Percentiles rank a stretch among this genome's conserved stretches.
Evolutionary conservation across 164 flowering plant species (phyloP).

Genomic region (Platanus orientalis): DNA sequence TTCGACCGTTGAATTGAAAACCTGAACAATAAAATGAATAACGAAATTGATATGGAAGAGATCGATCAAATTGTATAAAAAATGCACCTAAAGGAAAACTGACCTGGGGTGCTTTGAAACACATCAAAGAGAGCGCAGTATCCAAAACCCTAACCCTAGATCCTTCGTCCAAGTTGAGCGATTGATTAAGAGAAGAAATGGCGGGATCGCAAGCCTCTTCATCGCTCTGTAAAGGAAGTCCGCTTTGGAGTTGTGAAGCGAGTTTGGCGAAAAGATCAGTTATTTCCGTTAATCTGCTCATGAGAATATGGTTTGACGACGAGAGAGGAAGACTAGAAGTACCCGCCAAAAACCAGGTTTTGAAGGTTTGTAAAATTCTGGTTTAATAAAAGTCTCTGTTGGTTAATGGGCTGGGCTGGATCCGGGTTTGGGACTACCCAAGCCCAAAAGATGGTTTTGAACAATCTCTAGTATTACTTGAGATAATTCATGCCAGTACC

Average conservation of each 20-base stretch:
- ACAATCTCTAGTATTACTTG: no score
- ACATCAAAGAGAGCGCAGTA: constrained; percentile 63
- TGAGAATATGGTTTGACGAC: not conserved
- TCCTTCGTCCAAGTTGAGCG: constrained; percentile 38
- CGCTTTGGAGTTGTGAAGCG: constrained; percentile 36
- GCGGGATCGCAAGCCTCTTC: constrained; percentile 25
- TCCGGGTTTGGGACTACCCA: no score
- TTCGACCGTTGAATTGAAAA: constrained; percentile 34
- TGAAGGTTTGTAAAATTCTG: not conserved
- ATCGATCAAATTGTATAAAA: not conserved
- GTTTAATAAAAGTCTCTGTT: no score
- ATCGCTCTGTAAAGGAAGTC: constrained; percentile 1
- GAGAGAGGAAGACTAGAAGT: no score
- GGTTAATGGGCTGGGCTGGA: no score
- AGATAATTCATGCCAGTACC: no score
- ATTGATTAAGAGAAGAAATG: constrained; percentile 40
- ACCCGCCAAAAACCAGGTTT: not conserved
- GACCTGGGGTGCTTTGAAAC: constrained; percentile 64
- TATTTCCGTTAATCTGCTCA: constrained; percentile 31
- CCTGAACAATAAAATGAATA: constrained; percentile 26
- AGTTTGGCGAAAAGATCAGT: constrained; percentile 42
- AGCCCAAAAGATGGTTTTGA: no score
- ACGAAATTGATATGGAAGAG: not conserved
- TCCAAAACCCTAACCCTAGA: constrained; percentile 60
- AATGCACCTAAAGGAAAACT: not conserved